Evolutionary conservation across 106 monocot genomes (phyloP).

Genomic region (Allium sativum): DNA sequence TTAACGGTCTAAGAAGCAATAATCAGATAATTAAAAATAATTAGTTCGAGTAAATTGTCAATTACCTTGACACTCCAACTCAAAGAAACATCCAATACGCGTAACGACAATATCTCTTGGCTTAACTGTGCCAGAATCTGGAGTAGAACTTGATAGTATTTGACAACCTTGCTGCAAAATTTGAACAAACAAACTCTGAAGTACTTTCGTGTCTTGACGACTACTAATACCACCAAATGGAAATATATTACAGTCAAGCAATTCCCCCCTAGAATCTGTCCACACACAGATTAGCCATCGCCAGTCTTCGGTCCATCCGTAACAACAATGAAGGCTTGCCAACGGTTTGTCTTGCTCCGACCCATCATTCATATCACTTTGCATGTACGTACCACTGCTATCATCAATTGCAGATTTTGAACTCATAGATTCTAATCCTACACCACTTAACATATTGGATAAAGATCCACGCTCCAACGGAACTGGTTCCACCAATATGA

Average conservation of each 20-base stretch:
- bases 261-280: conserved; percentile 89
- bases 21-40: no score
- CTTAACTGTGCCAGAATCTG: conserved; percentile 28
- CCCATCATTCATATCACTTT: conserved; percentile 26
- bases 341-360: conserved; percentile 36
- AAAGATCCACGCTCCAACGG: conserved; percentile 34
- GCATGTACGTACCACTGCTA: conserved; percentile 23
- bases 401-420: conserved; percentile 56
- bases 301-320: conserved; percentile 99
- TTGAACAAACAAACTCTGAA: conserved; percentile 89
- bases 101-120: conserved; percentile 75
- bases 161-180: conserved; percentile 80
- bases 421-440: conserved; percentile 23
- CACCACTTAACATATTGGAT: conserved; percentile 8
- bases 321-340: conserved; percentile 87
- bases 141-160: conserved; percentile 50
- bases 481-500: conserved; percentile 80
- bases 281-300: conserved; percentile 91
- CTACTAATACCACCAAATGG: conserved; percentile 95
- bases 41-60: not conserved
- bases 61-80: conserved; percentile 97
- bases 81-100: conserved; percentile 81
- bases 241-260: conserved; percentile 77
- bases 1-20: no score
- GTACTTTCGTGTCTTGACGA: conserved; percentile 87